Evolutionary conservation across 202 grass and related monocot species (phyloP).

Genomic region (Elaeis oleifera): DNA sequence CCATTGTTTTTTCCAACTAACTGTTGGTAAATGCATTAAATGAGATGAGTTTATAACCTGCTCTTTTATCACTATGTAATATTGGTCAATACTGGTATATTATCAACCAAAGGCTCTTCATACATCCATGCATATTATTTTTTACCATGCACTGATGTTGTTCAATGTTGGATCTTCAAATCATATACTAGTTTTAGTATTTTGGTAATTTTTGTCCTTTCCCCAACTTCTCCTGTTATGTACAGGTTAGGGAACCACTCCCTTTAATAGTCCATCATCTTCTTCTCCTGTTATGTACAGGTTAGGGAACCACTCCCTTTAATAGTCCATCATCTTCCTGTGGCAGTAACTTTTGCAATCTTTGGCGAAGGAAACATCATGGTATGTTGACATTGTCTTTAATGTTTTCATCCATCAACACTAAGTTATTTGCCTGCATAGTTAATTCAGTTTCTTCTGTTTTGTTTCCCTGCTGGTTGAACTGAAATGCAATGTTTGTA

Average conservation of each 20-base stretch:
- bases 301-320: conserved; percentile 85
- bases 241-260: conserved; percentile 82
- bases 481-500: conserved; percentile 25
- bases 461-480: neutral
- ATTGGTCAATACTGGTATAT: neutral
- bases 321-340: conserved; percentile 81
- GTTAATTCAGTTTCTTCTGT: neutral
- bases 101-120: neutral
- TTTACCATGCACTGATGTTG: neutral
- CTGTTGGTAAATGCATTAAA: no score
- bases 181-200: no score
- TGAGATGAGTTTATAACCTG: no score
- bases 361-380: conserved; percentile 73
- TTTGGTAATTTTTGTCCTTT: no score
- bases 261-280: conserved; percentile 70
- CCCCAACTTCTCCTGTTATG: neutral
- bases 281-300: conserved; percentile 25
- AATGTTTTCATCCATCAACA: neutral
- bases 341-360: conserved; percentile 93
- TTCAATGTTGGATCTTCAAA: neutral
- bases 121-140: conserved; percentile 7
- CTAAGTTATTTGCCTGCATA: no score
- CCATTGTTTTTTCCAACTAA: no score
- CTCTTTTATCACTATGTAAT: no score
- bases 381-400: conserved; percentile 37